A percentile compares a stretch with the other conserved stretches of the same genome.
These are phyloP conservation scores for Xylariaceae sp. DNA, from an alignment of 2,329 filamentous ascomycete species.

Conservation along the genomic window DNA sequence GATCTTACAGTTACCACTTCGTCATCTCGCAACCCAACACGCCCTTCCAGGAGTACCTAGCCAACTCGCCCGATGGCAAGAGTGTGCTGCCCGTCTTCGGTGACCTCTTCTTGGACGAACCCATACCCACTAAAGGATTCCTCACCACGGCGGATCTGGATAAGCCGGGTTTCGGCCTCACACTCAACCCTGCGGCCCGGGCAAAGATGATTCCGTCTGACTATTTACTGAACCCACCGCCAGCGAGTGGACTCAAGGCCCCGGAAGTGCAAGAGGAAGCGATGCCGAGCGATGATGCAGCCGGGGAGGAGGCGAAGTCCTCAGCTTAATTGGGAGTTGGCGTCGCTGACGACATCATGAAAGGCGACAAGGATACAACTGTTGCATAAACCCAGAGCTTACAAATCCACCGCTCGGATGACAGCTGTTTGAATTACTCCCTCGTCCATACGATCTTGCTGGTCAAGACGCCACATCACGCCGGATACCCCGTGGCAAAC, in stretches of 20 bases:
- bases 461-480: too few species aligned
- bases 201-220: constrained; percentile 71
- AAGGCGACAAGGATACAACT: too few species aligned
- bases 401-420: neutral
- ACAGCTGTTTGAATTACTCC: too few species aligned
- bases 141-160: constrained; percentile 76
- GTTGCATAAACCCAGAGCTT: neutral
- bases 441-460: too few species aligned
- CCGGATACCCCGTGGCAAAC: too few species aligned
- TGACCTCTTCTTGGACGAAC: constrained; percentile 84
- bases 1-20: constrained; percentile 94
- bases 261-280: constrained; percentile 24
- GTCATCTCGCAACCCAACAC: constrained; percentile 90
- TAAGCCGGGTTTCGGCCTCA: constrained; percentile 85
- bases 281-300: constrained; percentile 7
- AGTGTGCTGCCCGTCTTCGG: constrained; percentile 89
- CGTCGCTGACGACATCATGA: too few species aligned
- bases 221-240: constrained; percentile 65
- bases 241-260: constrained; percentile 44
- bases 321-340: neutral
- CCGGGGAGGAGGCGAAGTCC: constrained; percentile 12
- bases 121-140: constrained; percentile 78
- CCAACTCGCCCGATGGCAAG: constrained; percentile 87
- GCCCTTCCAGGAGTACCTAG: constrained; percentile 93
- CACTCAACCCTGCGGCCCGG: constrained; percentile 71